These are phyloP conservation scores for Macrolepiota fuliginosa DNA, from an alignment of 768 basidiomycete genomes.

Conservation along the genomic window DNA sequence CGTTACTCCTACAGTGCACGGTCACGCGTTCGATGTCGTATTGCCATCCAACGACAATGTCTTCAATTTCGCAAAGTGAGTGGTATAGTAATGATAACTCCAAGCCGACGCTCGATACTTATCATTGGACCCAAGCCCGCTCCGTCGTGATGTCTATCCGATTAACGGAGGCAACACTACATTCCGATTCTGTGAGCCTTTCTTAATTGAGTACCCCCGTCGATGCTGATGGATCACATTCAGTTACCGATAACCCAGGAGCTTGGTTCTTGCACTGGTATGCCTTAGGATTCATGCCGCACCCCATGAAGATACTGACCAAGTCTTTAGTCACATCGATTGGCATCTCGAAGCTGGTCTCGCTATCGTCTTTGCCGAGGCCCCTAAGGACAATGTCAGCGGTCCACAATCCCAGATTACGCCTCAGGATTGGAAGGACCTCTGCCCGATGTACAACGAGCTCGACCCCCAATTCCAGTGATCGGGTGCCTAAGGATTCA, in stretches of 20 bases:
- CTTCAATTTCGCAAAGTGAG: constrained; percentile 12
- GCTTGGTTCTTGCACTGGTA: constrained; percentile 44
- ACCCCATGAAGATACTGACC: constrained; percentile 2
- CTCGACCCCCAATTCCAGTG: constrained; percentile 10
- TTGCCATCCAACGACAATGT: constrained; percentile 6
- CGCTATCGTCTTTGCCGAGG: constrained; percentile 37
- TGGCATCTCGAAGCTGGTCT: constrained; percentile 37
- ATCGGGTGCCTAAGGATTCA: background rate
- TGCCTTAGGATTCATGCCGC: constrained; percentile 23
- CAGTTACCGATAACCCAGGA: constrained; percentile 58
- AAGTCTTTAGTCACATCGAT: constrained; percentile 28
- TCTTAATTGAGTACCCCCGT: too few relatives aligned
- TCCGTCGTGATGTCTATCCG: constrained; percentile 16
- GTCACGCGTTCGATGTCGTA: constrained; percentile 17
- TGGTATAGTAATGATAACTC: constrained; percentile 9
- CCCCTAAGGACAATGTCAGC: constrained; percentile 16
- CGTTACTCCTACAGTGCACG: constrained; percentile 12
- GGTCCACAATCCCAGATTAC: constrained; percentile 22
- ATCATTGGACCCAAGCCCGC: constrained; percentile 12
- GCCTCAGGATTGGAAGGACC: constrained; percentile 22
- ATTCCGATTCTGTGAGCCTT: constrained; percentile 17
- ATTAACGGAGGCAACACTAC: constrained; percentile 16
- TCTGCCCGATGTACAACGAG: constrained; percentile 28
- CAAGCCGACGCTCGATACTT: background rate
- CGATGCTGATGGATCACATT: background rate